Conservation (phyloP, 1,284 basidiomycete genomes). For the Cryptococcus sp. region DNA sequence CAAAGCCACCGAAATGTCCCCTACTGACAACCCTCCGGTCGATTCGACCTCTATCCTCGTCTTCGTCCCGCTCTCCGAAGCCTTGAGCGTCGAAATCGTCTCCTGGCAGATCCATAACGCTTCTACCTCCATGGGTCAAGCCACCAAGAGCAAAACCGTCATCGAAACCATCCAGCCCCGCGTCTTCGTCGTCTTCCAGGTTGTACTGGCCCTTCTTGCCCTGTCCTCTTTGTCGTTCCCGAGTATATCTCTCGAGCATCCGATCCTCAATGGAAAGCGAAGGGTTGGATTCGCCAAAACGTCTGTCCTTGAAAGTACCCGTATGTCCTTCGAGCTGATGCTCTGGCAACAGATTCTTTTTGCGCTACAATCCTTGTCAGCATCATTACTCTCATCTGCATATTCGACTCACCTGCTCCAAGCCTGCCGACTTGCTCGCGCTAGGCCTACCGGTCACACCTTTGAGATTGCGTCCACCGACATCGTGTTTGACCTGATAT, state of each 20-base stretch:
- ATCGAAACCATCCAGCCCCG: conserved; percentile 63
- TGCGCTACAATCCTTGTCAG: conserved; percentile 60
- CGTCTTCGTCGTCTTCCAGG: conserved; percentile 67
- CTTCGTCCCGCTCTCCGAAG: conserved; percentile 70
- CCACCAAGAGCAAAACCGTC: conserved; percentile 48
- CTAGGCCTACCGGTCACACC: conserved; percentile 81
- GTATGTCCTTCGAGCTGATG: conserved; percentile 69
- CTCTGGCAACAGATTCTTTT: conserved; percentile 85
- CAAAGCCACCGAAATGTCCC: conserved; percentile 84
- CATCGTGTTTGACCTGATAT: conserved; percentile 75
- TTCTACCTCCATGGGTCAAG: conserved; percentile 91
- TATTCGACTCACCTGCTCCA: conserved; percentile 71
- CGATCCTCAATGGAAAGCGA: conserved; percentile 90
- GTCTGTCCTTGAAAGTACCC: conserved; percentile 87
- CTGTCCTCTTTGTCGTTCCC: conserved; percentile 65
- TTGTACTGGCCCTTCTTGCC: conserved; percentile 85
- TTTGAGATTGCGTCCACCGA: conserved; percentile 81
- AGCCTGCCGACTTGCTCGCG: conserved; percentile 80
- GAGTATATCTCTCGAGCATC: conserved; percentile 95
- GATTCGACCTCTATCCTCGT: conserved; percentile 67
- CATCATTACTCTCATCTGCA: not conserved
- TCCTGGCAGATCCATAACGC: conserved; percentile 64
- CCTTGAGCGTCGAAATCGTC: conserved; percentile 86
- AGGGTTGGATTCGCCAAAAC: conserved; percentile 94
- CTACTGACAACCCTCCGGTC: conserved; percentile 65